Percentiles rank a stretch among this genome's conserved stretches.
Conservation (phyloP, 2,329 filamentous ascomycete genomes). For the Metarhizium humberi region DNA sequence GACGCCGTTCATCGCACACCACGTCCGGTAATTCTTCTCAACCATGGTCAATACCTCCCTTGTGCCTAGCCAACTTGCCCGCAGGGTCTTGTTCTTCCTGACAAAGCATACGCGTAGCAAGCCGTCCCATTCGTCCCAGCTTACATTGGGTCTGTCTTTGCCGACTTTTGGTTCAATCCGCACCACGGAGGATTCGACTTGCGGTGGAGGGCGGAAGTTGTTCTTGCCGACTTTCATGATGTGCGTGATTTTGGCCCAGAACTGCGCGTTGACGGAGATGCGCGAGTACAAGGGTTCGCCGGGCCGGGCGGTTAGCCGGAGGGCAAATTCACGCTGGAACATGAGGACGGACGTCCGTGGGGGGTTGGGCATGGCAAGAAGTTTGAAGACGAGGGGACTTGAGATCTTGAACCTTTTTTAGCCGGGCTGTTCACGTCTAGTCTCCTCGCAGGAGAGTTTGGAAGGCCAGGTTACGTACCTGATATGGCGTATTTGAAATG, state of each 20-base stretch:
- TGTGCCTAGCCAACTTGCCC: conserved; percentile 72
- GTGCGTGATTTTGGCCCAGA: conserved; percentile 59
- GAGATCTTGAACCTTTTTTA: conserved; percentile 53
- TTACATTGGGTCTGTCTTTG: conserved; percentile 68
- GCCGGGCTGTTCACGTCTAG: neutral
- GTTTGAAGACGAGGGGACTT: conserved; percentile 82
- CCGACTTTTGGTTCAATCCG: conserved; percentile 82
- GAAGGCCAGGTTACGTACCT: conserved; percentile 28
- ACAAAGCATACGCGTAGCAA: conserved; percentile 63
- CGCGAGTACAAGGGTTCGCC: conserved; percentile 84
- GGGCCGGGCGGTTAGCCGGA: conserved; percentile 78
- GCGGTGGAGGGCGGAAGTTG: conserved; percentile 91
- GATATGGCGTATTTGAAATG: conserved; percentile 60
- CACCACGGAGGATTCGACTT: conserved; percentile 87
- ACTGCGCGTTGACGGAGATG: conserved; percentile 88
- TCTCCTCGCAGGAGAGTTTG: neutral
- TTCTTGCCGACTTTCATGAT: conserved; percentile 93
- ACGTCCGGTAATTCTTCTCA: conserved; percentile 81
- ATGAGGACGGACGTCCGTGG: conserved; percentile 84
- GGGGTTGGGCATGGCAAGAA: conserved; percentile 71
- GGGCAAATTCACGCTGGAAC: conserved; percentile 93
- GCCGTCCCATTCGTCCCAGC: conserved; percentile 93
- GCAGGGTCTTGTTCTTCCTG: conserved; percentile 83
- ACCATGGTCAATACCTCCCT: conserved; percentile 74
- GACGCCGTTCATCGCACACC: conserved; percentile 80